Evolutionary conservation across 2,329 filamentous ascomycete genomes (phyloP).

Genomic region (Sporothrix brasiliensis): DNA sequence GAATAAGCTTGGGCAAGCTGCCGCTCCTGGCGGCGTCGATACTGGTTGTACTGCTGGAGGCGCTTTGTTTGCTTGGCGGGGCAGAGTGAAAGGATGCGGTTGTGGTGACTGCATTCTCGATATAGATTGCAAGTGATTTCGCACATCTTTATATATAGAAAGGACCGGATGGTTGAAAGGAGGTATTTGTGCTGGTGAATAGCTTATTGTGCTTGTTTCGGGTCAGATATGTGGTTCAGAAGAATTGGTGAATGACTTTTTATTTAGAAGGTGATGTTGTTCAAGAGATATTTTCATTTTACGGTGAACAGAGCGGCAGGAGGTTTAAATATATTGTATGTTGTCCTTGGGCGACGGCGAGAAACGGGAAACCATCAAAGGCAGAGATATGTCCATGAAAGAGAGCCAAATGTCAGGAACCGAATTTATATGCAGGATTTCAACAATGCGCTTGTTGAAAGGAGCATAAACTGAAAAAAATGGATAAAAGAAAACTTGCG

Average conservation of each 20-base stretch:
- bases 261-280: not conserved
- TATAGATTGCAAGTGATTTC: slow-evolving; percentile 28
- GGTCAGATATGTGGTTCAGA: not conserved
- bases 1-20: not conserved
- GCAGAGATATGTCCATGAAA: not conserved
- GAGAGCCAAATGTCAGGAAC: not conserved
- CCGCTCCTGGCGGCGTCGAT: slow-evolving; percentile 1
- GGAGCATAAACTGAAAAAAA: not conserved
- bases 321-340: slow-evolving; percentile 7
- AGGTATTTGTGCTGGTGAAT: not conserved
- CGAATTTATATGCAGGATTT: not conserved
- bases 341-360: not conserved
- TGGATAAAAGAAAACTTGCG: not conserved
- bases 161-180: not conserved
- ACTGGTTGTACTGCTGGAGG: slow-evolving; percentile 10
- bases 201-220: not conserved
- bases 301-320: slow-evolving; percentile 1
- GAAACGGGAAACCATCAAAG: not conserved
- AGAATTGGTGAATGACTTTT: too few relatives aligned
- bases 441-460: not conserved
- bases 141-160: slow-evolving; percentile 28
- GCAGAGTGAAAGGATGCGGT: slow-evolving; percentile 30
- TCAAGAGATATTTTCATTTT: not conserved
- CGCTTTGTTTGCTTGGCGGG: slow-evolving; percentile 15
- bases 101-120: slow-evolving; percentile 27